Evolutionary conservation across 2,329 filamentous ascomycete genomes (phyloP), one percentile per base, ranked within the genome.

Genomic region (Fusarium sp.): DNA sequence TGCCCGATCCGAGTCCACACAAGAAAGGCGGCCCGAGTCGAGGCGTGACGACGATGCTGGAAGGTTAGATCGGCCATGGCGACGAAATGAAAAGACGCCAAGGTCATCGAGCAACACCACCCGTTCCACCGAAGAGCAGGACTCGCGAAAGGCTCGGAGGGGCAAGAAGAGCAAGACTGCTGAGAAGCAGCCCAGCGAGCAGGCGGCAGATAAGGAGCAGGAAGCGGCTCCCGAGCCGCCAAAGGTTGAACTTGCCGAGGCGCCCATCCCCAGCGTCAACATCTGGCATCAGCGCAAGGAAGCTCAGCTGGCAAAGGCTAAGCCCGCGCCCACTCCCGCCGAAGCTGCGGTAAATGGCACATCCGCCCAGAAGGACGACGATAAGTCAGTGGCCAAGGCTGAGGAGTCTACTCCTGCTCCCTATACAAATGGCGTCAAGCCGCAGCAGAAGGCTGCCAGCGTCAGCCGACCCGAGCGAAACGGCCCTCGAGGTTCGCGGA

Each of bases 231-330:
- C 75, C 27, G 85, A 90, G 70, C 85, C 86, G 16, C 85, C 89
- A 77, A 91, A 92, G 78, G 85, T 90, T 52, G 89, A 92, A 77
- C 86, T 98, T 47, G 92, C 93, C 56, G 94, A 97, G 70, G 96
- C 96, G 20, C 93, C 95, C 33, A 88, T 94, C 50, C 97, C 97
- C 1, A 83, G 91, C 2, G 93, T 98, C 67, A 99, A 99, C 82
- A 86, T 95, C 71, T 99, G 97, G 96, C 89, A 92, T 72, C 91
- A 95, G 83, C 90, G 95, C 65, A 92, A 89, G 77, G 92, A 95
- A 78, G 91, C 91, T 56, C 84, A 87, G 52, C 85, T 88, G 71
- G 86, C 89, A 42, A 92, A 91, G 81, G 80, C 82, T 27, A 88
- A 87, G 78, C 65, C 79, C 16, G 54, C 80, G 14, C 64, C 76